These are phyloP conservation scores for Aureobasidium sp. DNA, from an alignment of 2,329 filamentous ascomycete species.

Conservation along the genomic window DNA sequence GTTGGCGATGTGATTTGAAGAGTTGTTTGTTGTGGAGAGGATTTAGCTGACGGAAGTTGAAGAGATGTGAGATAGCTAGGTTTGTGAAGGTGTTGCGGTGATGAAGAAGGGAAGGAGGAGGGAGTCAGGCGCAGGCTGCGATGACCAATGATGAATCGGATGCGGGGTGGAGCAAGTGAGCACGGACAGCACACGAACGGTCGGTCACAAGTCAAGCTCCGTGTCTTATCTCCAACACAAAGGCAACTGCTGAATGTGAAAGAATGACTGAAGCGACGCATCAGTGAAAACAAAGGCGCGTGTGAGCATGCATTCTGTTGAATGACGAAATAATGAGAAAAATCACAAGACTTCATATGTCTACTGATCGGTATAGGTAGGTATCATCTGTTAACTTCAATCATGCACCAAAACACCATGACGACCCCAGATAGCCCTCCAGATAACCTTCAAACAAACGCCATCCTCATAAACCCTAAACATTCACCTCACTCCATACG, in stretches of 20 bases:
- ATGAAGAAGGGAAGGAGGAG: neutral
- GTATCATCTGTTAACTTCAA: neutral
- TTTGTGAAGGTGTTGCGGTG: neutral
- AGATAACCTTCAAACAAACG: neutral
- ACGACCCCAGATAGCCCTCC: neutral
- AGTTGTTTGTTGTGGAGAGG: neutral
- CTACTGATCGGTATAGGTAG: neutral
- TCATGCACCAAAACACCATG: neutral
- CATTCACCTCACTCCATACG: neutral
- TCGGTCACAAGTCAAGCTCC: slow-evolving; percentile 2
- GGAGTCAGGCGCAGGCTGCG: slow-evolving; percentile 6
- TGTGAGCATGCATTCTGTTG: neutral
- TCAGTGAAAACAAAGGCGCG: neutral
- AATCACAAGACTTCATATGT: neutral
- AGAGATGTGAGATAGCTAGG: neutral
- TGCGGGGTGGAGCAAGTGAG: slow-evolving; percentile 1
- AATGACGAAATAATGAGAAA: neutral
- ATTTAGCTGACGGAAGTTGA: neutral
- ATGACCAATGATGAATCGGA: slow-evolving; percentile 5
- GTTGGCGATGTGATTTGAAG: slow-evolving; percentile 36
- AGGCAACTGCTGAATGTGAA: neutral
- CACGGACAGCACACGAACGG: neutral
- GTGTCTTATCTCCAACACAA: slow-evolving; percentile 2
- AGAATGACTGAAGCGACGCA: neutral
- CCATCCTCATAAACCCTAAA: neutral